A percentile compares a stretch with the other conserved stretches of the same genome.
These are phyloP conservation scores for Podaxis carcinomalis DNA, from an alignment of 768 basidiomycete genomes.

Conservation along the genomic window DNA sequence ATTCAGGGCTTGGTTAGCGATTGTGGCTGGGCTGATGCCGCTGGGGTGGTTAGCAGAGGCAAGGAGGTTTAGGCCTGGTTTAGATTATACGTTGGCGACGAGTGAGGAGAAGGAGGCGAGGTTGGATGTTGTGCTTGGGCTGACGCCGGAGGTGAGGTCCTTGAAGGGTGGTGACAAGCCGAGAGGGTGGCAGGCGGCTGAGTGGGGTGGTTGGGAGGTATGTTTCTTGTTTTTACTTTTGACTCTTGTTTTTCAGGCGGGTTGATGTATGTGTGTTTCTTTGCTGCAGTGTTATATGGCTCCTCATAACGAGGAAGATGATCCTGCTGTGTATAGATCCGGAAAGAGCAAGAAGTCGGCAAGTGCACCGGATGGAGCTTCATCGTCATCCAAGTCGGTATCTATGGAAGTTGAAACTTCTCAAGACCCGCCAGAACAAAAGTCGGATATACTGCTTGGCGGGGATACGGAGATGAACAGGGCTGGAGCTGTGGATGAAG, in stretches of 20 bases:
- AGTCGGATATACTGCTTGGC: neutral
- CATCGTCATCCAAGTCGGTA: conserved; percentile 1
- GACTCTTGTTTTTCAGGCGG: conserved; percentile 1
- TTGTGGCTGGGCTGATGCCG: conserved; percentile 69
- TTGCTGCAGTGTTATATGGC: conserved; percentile 82
- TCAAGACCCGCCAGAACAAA: neutral
- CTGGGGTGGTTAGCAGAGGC: conserved; percentile 73
- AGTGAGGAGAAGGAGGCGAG: conserved; percentile 78
- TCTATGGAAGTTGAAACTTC: conserved; percentile 10
- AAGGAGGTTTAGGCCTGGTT: conserved; percentile 83
- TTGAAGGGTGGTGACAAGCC: conserved; percentile 22
- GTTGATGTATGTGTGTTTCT: neutral
- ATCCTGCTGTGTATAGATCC: conserved; percentile 89
- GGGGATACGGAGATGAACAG: neutral
- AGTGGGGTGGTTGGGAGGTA: conserved; percentile 96
- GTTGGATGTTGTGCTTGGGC: conserved; percentile 80
- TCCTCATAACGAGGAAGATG: conserved; percentile 90
- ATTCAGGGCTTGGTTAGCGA: conserved; percentile 88
- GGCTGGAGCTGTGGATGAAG: conserved; percentile 10
- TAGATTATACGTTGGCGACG: conserved; percentile 94
- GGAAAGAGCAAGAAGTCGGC: conserved; percentile 41
- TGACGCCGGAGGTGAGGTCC: conserved; percentile 63
- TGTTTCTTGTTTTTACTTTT: conserved; percentile 17
- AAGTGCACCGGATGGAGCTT: neutral
- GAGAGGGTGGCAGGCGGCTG: conserved; percentile 63